phyloP scores from a whole-genome alignment of 768 basidiomycete genomes.

The Leccinum barrowsii region DNA sequence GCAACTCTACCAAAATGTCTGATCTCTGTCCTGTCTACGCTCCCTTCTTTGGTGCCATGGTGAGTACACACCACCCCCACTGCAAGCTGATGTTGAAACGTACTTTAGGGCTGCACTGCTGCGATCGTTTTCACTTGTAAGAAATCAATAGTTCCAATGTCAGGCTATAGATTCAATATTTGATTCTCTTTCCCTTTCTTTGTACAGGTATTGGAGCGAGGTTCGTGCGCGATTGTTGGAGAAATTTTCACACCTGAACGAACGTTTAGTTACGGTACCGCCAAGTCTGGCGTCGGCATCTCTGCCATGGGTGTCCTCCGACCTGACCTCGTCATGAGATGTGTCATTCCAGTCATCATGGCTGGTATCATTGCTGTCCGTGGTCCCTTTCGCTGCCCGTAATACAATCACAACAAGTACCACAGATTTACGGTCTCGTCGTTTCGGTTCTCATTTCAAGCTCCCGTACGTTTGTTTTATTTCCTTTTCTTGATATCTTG shows the following conservation, averaged over 20 bases:
- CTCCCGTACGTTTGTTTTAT: constrained; percentile 56
- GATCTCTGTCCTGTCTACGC: constrained; percentile 93
- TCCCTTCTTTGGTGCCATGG: constrained; percentile 98
- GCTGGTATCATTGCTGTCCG: constrained; percentile 99
- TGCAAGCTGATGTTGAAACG: constrained; percentile 8
- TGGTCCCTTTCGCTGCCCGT: constrained; percentile 18
- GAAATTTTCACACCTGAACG: neutral
- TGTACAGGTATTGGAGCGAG: constrained; percentile 80
- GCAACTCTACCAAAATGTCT: constrained; percentile 44
- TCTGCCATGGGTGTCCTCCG: constrained; percentile 97
- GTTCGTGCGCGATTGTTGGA: constrained; percentile 37
- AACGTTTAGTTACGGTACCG: constrained; percentile 86
- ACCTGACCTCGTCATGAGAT: constrained; percentile 98
- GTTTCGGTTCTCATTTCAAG: constrained; percentile 95
- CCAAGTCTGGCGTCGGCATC: constrained; percentile 97
- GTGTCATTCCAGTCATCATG: constrained; percentile 97
- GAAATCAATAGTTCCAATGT: constrained; percentile 25
- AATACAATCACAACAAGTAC: neutral
- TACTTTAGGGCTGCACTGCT: constrained; percentile 81
- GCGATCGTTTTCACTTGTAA: constrained; percentile 98
- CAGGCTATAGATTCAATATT: neutral
- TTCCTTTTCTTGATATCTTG: neutral
- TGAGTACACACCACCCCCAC: constrained; percentile 34
- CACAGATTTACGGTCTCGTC: constrained; percentile 93
- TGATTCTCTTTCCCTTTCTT: neutral